phyloP scores from a whole-genome alignment of 2,329 filamentous ascomycete genomes.

The Fusarium zealandicum region DNA sequence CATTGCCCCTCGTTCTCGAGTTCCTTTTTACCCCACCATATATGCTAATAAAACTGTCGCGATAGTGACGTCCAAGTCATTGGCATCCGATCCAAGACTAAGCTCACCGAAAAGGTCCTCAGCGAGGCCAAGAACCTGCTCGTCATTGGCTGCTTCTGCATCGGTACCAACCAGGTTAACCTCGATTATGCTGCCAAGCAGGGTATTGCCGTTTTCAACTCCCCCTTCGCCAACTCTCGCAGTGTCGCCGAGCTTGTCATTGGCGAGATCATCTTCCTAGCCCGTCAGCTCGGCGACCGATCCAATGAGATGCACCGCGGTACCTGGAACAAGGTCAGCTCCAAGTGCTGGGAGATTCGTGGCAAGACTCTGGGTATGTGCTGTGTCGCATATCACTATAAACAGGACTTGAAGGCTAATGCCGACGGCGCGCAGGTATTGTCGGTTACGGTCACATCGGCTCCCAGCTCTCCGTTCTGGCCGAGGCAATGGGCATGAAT shows the following conservation, averaged over 20 bases:
- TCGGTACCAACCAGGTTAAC: constrained; percentile 95
- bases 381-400: background rate
- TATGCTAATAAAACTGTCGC: constrained; percentile 26
- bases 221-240: constrained; percentile 96
- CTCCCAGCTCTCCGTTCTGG: constrained; percentile 91
- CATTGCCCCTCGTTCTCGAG: constrained; percentile 21
- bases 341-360: constrained; percentile 96
- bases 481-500: constrained; percentile 96
- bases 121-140: constrained; percentile 91
- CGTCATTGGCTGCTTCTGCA: constrained; percentile 98
- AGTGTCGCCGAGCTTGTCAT: constrained; percentile 97
- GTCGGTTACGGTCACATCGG: constrained; percentile 98
- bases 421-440: constrained; percentile 64
- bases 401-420: background rate
- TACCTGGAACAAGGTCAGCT: constrained; percentile 97
- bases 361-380: constrained; percentile 87
- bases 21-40: constrained; percentile 4
- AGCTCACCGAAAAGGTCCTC: constrained; percentile 85
- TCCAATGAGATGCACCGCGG: constrained; percentile 94
- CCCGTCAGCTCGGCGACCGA: constrained; percentile 90
- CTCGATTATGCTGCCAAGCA: constrained; percentile 81
- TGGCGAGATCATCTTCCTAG: constrained; percentile 88
- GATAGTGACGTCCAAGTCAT: constrained; percentile 92
- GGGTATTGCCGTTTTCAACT: constrained; percentile 98
- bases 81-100: constrained; percentile 97